Base-by-base conservation (phyloP, 2,329 filamentous ascomycete species). In the Alternaria sp. region DNA sequence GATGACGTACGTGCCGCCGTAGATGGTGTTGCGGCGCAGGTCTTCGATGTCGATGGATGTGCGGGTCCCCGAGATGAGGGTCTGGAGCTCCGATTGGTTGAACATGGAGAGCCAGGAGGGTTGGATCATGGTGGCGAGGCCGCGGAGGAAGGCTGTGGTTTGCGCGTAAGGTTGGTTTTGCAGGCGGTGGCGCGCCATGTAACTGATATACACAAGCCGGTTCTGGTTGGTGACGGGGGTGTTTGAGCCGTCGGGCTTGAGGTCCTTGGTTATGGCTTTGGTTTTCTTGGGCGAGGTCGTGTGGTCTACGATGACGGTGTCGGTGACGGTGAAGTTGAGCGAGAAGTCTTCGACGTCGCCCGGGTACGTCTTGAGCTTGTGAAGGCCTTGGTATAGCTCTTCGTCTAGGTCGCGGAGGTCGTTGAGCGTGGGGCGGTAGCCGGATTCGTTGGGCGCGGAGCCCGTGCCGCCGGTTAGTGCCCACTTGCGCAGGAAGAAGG, bases 81-180 rank as follows among this genome's bases (percentile, higher is more conserved):
- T 96, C 81, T 98, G 96, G 5, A 99, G 86, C 79, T 99, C 96
- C 4, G 89, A 89, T 78, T 97, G 95, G 79, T 99, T 99, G 84
- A 99, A 99, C 96, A 99, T 98, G 73, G 91, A 93, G 5, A 99
- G 86, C 96, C 96, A 99, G 4, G 89, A 88, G 0, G 95, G 94
- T 62, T 94, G 91, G 68, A 99, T 96, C 75, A 99, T 97, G 67
- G 90, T 86, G 21, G 91, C 89, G 1, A 99, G 88, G 0, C 96
- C 96, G 59, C 89, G 89, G 8, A 99, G 86, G 78, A 99, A 99
- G 1, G 93, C 93, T 21, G 89, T 86, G 1, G 94, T 97, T 75
- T 97, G 93, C n/a, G 85, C 82, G 53, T 87, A 87, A 1, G 93
- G 92, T 75, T 98, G 96, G 2, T 87, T 85, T 59, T 93, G 89